These are phyloP conservation scores for Penicillium sp. DNA, from an alignment of 2,329 filamentous ascomycete species.

Conservation along the genomic window DNA sequence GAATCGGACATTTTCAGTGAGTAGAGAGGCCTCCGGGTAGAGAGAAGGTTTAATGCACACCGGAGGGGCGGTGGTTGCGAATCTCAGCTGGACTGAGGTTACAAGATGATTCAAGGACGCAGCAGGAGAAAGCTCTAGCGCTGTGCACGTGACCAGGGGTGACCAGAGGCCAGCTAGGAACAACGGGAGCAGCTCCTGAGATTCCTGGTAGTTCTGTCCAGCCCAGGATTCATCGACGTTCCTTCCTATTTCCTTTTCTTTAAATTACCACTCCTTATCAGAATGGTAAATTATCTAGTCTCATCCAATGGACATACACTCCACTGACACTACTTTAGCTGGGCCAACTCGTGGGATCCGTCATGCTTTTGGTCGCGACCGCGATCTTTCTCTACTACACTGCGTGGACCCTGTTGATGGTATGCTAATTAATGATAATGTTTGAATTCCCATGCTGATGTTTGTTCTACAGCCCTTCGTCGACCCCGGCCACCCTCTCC, in stretches of 20 bases:
- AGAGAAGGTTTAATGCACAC: conserved; percentile 4
- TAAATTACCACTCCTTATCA: conserved; percentile 19
- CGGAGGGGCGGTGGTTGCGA: conserved; percentile 10
- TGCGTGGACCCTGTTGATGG: conserved; percentile 96
- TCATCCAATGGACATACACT: background rate
- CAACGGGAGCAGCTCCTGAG: conserved; percentile 25
- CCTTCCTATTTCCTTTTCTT: conserved; percentile 8
- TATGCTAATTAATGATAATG: conserved; percentile 44
- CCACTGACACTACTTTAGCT: conserved; percentile 58
- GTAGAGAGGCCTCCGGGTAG: conserved; percentile 8
- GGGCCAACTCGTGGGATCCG: conserved; percentile 78
- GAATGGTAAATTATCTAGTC: conserved; percentile 24
- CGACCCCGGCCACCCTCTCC: conserved; percentile 87
- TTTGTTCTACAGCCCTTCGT: conserved; percentile 75
- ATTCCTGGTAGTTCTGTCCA: conserved; percentile 9
- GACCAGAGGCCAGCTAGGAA: conserved; percentile 13
- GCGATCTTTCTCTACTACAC: conserved; percentile 88
- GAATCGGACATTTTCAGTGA: conserved; percentile 43
- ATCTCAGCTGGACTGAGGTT: conserved; percentile 8
- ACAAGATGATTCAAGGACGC: background rate
- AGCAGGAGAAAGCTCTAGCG: conserved; percentile 21
- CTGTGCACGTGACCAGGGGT: conserved; percentile 19
- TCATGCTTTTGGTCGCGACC: conserved; percentile 72
- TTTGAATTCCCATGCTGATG: background rate
- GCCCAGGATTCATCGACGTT: conserved; percentile 7